Evolutionary conservation across 1,284 basidiomycete species (phyloP), one percentile per base, ranked within the genome.

Genomic region (Stereum hirsutum): DNA sequence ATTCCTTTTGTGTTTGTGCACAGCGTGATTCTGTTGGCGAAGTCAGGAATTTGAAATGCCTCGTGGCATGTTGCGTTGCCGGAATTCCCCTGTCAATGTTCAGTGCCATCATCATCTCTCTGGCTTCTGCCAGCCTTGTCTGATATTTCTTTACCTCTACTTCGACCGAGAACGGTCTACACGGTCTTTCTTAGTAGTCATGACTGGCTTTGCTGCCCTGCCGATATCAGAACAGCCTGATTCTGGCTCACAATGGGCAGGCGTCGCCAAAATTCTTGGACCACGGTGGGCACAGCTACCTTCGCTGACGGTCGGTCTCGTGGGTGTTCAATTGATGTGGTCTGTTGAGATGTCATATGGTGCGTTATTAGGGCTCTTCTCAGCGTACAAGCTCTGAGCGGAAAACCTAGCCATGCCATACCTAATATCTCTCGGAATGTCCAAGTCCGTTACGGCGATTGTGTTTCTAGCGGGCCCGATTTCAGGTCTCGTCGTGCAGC

Each of bases 391-490:
- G 6, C 42, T 12, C 25, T n/a, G n/a, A n/a, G n/a, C n/a, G 28
- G 15, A 38, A 34, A 21, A 21, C 23, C 14, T 34, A 55, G 89
- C 86, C n/a, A 89, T 92, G 0, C 94, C 94, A 0, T 98, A 95
- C 62, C 73, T 98, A 1, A 72, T 96, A 41, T 89, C 89, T 0
- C 77, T 98, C 0, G 94, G 95, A 4, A 68, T 97, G 14, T 81
- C 84, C 14, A 95, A 94, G 63, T 82, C 89, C 10, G 72, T 74
- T 47, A 92, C 95, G 70, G 85, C 92, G 4, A 71, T 90, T 23
- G 94, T 98, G 14, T 96, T 98, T 65, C 73, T 98, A 26, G 95
- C 95, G 0, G 95, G 93, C 0, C 95, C 95, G 0, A 63, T 98
- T 2, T 89, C 87, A 0, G 95, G 95, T 2, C 73, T 98, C 12